These are phyloP conservation scores for Zygosaccharomyces pseudobailii DNA, from an alignment of 1,139 yeast genomes.

Conservation along the genomic window DNA sequence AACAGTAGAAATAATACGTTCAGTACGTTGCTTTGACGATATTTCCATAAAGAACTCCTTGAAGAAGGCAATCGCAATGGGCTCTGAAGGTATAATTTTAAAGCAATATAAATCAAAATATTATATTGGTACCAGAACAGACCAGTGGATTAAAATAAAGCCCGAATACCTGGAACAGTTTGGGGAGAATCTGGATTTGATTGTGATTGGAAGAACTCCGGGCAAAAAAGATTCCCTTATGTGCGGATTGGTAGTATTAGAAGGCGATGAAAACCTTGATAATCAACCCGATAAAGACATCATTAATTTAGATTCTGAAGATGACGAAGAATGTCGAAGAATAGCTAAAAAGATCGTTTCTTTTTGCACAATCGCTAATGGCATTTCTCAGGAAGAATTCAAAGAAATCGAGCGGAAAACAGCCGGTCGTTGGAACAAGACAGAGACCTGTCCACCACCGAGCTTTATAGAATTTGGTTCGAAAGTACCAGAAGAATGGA, in stretches of 20 bases:
- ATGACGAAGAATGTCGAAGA: constrained; percentile 1
- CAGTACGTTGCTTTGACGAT: constrained; percentile 42
- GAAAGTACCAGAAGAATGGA: constrained; percentile 68
- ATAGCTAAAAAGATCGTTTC: constrained; percentile 43
- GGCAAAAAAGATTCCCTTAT: constrained; percentile 71
- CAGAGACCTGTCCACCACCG: constrained; percentile 35
- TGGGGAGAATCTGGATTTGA: constrained; percentile 80
- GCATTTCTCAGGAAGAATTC: constrained; percentile 62
- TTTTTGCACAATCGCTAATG: constrained; percentile 81
- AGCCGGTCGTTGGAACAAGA: constrained; percentile 55
- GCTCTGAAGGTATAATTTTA: constrained; percentile 80
- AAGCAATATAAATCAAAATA: constrained; percentile 63
- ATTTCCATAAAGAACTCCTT: constrained; percentile 54
- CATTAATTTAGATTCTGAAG: constrained; percentile 17
- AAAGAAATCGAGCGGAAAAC: constrained; percentile 55
- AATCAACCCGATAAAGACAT: constrained; percentile 5
- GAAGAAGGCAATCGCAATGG: constrained; percentile 51
- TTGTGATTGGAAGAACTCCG: constrained; percentile 71
- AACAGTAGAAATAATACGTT: constrained; percentile 53
- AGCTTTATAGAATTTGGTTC: constrained; percentile 54
- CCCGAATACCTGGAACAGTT: constrained; percentile 85
- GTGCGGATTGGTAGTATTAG: constrained; percentile 57
- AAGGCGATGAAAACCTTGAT: constrained; percentile 30
- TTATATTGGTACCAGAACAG: constrained; percentile 52
- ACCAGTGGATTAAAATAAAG: constrained; percentile 78